Percentiles rank a stretch among this genome's conserved stretches.
Evolutionary conservation across 1,284 basidiomycete species (phyloP).

Genomic region (Boletus hoseneyae): DNA sequence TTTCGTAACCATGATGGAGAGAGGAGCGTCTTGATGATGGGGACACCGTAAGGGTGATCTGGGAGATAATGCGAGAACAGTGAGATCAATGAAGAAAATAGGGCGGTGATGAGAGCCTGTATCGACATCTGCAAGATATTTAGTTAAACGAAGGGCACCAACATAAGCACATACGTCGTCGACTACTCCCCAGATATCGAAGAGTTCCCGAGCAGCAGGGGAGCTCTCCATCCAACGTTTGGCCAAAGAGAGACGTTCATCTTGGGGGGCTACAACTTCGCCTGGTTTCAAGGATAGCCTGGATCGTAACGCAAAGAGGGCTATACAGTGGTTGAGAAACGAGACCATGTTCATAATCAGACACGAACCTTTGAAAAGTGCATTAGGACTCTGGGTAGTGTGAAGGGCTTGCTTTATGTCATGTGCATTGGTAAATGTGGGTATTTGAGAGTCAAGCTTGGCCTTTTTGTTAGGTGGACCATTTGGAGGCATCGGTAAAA

Average conservation of each 20-base stretch:
- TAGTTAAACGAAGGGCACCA: conserved; percentile 6
- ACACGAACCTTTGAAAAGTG: conserved; percentile 27
- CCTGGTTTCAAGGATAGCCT: conserved; percentile 24
- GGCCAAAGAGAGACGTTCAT: conserved; percentile 55
- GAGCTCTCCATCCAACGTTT: conserved; percentile 58
- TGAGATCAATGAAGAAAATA: conserved; percentile 53
- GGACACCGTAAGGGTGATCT: conserved; percentile 55
- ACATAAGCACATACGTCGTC: conserved; percentile 41
- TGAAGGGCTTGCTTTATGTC: conserved; percentile 27
- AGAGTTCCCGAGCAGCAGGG: conserved; percentile 57
- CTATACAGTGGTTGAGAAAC: conserved; percentile 29
- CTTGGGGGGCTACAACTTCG: conserved; percentile 40
- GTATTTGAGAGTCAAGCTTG: conserved; percentile 1
- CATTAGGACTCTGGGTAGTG: conserved; percentile 16
- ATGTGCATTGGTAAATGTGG: conserved; percentile 16
- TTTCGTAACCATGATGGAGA: conserved; percentile 50
- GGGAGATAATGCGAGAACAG: conserved; percentile 64
- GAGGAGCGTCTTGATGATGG: conserved; percentile 58
- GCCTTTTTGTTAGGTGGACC: conserved; percentile 14
- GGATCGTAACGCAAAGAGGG: conserved; percentile 41
- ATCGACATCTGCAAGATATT: conserved; percentile 35
- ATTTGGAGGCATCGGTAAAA: conserved; percentile 16
- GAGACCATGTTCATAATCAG: not conserved
- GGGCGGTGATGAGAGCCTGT: conserved; percentile 45
- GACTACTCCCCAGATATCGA: conserved; percentile 55